Evolutionary conservation across 2,329 filamentous ascomycete species (phyloP).

Genomic region (Nothomitra cinnamomea): DNA sequence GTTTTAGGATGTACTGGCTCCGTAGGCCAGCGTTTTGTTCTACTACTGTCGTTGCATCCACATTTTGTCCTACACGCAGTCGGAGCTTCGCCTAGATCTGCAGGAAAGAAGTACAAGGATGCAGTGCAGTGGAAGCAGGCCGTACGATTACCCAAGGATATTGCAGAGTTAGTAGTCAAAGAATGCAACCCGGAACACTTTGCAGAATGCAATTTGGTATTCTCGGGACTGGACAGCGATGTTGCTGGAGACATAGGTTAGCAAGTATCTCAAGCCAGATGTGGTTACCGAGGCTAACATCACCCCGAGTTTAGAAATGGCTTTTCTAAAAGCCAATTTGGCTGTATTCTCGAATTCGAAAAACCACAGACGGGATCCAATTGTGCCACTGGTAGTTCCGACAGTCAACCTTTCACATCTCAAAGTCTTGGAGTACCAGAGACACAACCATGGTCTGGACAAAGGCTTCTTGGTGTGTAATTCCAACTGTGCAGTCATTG

Average conservation of each 20-base stretch:
- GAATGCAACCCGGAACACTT: slow-evolving; percentile 74
- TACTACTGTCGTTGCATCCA: slow-evolving; percentile 76
- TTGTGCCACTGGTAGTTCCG: slow-evolving; percentile 85
- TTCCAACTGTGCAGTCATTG: slow-evolving; percentile 95
- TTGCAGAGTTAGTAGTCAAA: slow-evolving; percentile 69
- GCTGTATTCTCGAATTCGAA: slow-evolving; percentile 96
- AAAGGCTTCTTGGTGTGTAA: slow-evolving; percentile 95
- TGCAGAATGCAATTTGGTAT: slow-evolving; percentile 78
- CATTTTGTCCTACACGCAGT: slow-evolving; percentile 74
- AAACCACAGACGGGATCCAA: slow-evolving; percentile 81
- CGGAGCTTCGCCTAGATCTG: slow-evolving; percentile 75
- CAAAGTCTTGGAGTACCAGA: slow-evolving; percentile 76
- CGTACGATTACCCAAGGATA: slow-evolving; percentile 54
- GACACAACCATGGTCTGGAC: slow-evolving; percentile 50
- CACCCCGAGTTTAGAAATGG: slow-evolving; percentile 46
- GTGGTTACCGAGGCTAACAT: background rate
- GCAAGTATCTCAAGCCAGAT: slow-evolving; percentile 14
- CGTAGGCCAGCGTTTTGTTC: slow-evolving; percentile 88
- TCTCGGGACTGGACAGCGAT: slow-evolving; percentile 82
- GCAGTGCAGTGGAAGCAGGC: slow-evolving; percentile 92
- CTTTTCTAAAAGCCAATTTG: slow-evolving; percentile 74
- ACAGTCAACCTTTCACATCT: slow-evolving; percentile 86
- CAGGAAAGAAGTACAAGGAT: slow-evolving; percentile 87
- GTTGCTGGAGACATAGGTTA: slow-evolving; percentile 81
- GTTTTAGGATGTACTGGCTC: slow-evolving; percentile 87